Evolutionary conservation across 2,329 filamentous ascomycete genomes (phyloP), one percentile per base, ranked within the genome.

Genomic region (Myriosclerotinia duriaeana): DNA sequence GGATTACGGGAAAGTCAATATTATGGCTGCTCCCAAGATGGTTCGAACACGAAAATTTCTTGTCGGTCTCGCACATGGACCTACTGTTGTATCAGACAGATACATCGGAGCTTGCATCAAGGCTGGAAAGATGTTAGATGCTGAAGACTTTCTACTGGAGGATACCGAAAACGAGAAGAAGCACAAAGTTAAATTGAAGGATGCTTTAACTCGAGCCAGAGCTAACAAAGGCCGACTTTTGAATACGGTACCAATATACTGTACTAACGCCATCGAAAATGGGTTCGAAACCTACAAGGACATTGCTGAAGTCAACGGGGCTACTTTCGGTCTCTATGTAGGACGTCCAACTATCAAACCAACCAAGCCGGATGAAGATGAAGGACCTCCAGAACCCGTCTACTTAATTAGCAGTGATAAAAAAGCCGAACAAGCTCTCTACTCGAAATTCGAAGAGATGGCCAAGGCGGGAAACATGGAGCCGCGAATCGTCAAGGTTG

Each of bases 41-140:
- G 86, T 97, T 44, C 89, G 95, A 48, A 99, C 95, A 0, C 88
- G 92, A 76, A 99, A 99, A 76, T 99, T 99, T 76, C 88, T 98
- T 60, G 90, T 89, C 69, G 92, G 93, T 15, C 80, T 99, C 38
- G 93, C 95, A 22, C 88, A 87, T 67, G 93, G 91, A 0, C 92
- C 93, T 0, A 84, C 85, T 1, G 85, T 98, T 53, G 84, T 98
- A 64, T 88, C 87, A 55, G 90, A 89, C 0, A 83, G 85, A 11
- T 99, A 92, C 77, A 86, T 99, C 66, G 90, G 94, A 66, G 82
- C 85, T 34, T 92, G 90, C 56, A 82, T 98, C 14, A 86, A 90
- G 55, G 82, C 86, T 42, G 86, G 89, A 69, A 82, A 87, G 73
- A 76, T 91, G 11, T 86, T 89, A 0, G 79, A 88, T 30, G 81